Base-by-base conservation (phyloP, 2,329 filamentous ascomycete genomes). In the Daldinia eschscholtzii region DNA sequence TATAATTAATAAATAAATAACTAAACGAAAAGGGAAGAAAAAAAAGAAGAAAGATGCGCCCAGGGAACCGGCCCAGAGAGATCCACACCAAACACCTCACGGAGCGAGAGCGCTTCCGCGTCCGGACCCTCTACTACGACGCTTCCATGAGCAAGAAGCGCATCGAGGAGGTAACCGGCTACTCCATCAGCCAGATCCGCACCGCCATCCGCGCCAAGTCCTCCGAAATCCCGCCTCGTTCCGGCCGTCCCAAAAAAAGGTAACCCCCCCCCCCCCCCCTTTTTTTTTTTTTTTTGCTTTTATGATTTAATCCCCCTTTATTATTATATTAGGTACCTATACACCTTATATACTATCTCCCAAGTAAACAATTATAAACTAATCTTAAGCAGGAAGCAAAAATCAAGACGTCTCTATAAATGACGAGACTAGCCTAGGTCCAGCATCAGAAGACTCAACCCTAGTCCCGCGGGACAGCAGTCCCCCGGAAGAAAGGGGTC, bases 111-210 rank as follows among this genome's bases (percentile, higher is more conserved):
- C 73, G 75, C 53, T 76, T 76, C 64, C 62, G 75, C 18, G 72
- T 76, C 28, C 75, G 75, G 58, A 76, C 73, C 12, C 68, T 77
- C n/a, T 76, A 77, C 57, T 76, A 73, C 55, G 75, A 76, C 59
- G 75, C 75, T 33, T 55, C 56, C 41, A 42, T 76, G 52, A 72
- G 70, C 28, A 72, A 74, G 56, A 68, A 61, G 37, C 74, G 73
- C 59, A 76, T 77, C 42, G 61, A 69, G 33, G 68, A 75, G 62
- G 70, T 77, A 64, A 77, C 76, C 9, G 74, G 74, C 50, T 77
- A 76, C 60, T 74, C 76, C 57, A 58, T 63, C n/a, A 74, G 73
- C 57, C 75, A 77, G 71, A 76, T 77, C 61, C 64, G 71, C 57
- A 75, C 74, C 10, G 76, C 76, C 30, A 66, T 76, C 20, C 67